Base-by-base conservation (phyloP, 345 rosid genomes). In the Camelina neglecta region DNA sequence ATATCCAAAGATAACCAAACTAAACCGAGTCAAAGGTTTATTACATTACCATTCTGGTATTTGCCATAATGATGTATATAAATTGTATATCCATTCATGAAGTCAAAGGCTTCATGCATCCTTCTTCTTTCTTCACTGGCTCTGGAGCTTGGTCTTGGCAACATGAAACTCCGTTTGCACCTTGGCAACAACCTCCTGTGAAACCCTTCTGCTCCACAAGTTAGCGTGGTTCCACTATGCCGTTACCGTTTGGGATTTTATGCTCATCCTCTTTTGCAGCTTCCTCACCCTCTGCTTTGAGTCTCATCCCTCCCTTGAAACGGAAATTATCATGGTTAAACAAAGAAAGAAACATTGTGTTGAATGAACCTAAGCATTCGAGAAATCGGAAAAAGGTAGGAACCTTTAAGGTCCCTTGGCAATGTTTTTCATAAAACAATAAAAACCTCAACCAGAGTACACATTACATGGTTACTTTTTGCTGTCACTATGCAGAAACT, bases 221-320 rank as follows among this genome's bases (percentile, higher is more conserved):
- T 70, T 60, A 56, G 1, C 47, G 56, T 53, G n/a, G 53, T 56
- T 71, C 68, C 55, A 71, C 68, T 21, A 36, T 33, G n/a, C 83
- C 63, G 60, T 72, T 69, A 38, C 83, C 83, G 63, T 79, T 89
- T 26, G 83, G 87, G 61, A 82, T 73, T 56, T 81, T 84, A 75
- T 59, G 78, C 69, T 80, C 77, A 15, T 60, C 69, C 58, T 48
- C 76, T 73, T 74, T 77, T 39, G 64, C 71, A 53, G 63, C 75
- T 72, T 76, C 55, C 53, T 80, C 80, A 38, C 65, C 85, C 47
- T 77, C 81, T 44, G 66, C 11, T 56, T 75, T 64, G 21, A 69
- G 78, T 16, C 87, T 89, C 92, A 94, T 75, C 83, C 85, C 84
- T 9, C 98, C 98, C 88, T 97, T 90, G 86, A 71, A 84, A 31